Conservation (phyloP, 306 rosid genomes). For the Amphicarpaea edgeworthii region DNA sequence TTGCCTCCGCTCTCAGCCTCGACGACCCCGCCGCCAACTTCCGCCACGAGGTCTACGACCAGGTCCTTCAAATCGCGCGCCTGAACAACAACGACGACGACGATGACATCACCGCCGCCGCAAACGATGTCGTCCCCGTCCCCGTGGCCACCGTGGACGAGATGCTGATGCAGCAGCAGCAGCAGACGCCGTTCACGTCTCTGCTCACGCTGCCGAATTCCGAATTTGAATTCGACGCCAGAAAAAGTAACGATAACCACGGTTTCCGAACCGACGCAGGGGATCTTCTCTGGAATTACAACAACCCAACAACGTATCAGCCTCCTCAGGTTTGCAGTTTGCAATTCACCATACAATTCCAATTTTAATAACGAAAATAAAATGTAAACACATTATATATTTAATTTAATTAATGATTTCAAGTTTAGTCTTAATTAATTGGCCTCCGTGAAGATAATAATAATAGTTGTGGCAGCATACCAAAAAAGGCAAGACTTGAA, state of each 20-base stretch:
- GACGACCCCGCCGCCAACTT: slow-evolving; percentile 18
- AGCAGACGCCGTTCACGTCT: slow-evolving; percentile 52
- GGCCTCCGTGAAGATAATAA: too few species aligned
- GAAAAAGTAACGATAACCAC: slow-evolving; percentile 13
- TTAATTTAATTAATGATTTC: too few species aligned
- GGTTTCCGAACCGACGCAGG: slow-evolving; percentile 33
- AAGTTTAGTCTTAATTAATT: too few species aligned
- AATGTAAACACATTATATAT: background rate
- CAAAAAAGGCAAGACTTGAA: background rate
- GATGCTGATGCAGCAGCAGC: slow-evolving; percentile 44
- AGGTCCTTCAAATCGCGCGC: slow-evolving; percentile 47
- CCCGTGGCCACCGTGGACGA: too few species aligned
- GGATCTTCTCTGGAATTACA: slow-evolving; percentile 46
- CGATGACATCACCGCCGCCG: too few species aligned
- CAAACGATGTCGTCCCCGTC: slow-evolving; percentile 14
- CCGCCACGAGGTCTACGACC: slow-evolving; percentile 47
- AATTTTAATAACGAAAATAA: background rate
- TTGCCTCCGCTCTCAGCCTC: slow-evolving; percentile 44
- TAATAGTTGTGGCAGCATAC: too few species aligned
- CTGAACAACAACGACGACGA: background rate
- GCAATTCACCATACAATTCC: background rate
- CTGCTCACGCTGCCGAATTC: slow-evolving; percentile 41
- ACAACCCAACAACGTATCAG: slow-evolving; percentile 40
- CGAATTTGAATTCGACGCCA: slow-evolving; percentile 8
- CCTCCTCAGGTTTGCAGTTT: slow-evolving; percentile 48